Percentiles rank a stretch among this genome's conserved stretches.
Evolutionary conservation across 202 grass and related monocot genomes (phyloP).

Genomic region (Zoysia matrella): DNA sequence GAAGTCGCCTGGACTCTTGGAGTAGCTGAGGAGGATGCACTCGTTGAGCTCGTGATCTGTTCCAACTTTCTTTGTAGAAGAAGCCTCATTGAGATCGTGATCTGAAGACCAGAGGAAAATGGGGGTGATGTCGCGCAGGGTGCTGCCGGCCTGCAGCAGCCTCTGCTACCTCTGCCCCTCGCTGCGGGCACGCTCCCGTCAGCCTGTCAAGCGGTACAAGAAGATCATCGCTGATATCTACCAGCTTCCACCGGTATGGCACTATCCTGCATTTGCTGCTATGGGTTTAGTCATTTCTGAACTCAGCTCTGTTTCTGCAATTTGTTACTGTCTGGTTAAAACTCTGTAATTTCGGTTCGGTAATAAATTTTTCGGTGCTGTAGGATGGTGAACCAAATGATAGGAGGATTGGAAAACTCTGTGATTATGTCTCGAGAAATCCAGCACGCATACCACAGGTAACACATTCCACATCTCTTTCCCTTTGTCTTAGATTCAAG

Average conservation of each 20-base stretch:
- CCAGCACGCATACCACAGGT: conserved; percentile 86
- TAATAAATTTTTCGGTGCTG: conserved; percentile 1
- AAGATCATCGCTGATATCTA: conserved; percentile 78
- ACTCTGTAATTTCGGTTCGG: neutral
- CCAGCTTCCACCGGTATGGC: conserved; percentile 58
- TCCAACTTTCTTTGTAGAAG: neutral
- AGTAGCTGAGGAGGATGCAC: neutral
- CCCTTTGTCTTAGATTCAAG: neutral
- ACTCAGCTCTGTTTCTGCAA: conserved; percentile 1
- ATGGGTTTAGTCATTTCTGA: neutral
- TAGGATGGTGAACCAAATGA: conserved; percentile 93
- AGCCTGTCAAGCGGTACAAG: conserved; percentile 87
- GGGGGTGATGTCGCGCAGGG: conserved; percentile 77
- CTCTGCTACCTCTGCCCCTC: conserved; percentile 58
- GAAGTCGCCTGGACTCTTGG: neutral
- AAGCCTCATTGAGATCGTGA: neutral
- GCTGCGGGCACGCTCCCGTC: conserved; percentile 68
- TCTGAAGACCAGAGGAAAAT: conserved; percentile 30
- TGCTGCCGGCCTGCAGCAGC: conserved; percentile 56
- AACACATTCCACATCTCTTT: neutral
- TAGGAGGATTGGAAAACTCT: conserved; percentile 85
- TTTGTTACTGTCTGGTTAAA: neutral
- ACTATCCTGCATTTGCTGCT: neutral
- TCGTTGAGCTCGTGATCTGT: neutral
- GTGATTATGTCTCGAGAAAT: conserved; percentile 93